Conservation (phyloP, 331 rosid genomes). For the Rhamnella rubrinervis region DNA sequence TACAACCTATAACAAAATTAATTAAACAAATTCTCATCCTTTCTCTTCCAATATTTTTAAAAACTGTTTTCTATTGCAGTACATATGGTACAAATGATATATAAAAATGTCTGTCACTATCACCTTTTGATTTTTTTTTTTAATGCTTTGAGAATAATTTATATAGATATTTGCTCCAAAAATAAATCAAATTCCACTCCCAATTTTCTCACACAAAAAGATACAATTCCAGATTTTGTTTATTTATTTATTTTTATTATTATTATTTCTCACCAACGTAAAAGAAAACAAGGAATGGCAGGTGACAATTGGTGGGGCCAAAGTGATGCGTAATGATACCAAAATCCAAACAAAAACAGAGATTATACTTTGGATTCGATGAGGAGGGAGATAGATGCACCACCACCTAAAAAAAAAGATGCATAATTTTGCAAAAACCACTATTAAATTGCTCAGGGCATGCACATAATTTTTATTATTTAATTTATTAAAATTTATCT, state of each 20-base stretch:
- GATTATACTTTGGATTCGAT: slow-evolving; percentile 7
- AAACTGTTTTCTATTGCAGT: too few relatives aligned
- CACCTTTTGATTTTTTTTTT: too few relatives aligned
- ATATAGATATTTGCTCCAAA: too few relatives aligned
- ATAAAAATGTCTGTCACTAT: too few relatives aligned
- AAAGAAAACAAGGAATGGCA: slow-evolving; percentile 4
- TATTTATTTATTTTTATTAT: not conserved
- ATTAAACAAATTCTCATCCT: too few relatives aligned
- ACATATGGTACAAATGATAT: too few relatives aligned
- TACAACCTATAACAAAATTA: too few relatives aligned
- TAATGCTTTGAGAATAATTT: too few relatives aligned
- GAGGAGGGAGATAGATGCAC: not conserved
- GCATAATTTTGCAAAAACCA: not conserved
- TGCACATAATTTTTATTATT: not conserved
- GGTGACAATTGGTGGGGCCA: slow-evolving; percentile 12
- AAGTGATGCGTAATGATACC: not conserved
- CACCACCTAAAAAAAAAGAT: not conserved
- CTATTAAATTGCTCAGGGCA: slow-evolving; percentile 12
- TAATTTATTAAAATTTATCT: not conserved
- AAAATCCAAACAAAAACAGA: not conserved
- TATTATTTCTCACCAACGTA: too few relatives aligned
- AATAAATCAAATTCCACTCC: not conserved
- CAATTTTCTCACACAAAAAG: slow-evolving; percentile 10
- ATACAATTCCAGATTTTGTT: not conserved
- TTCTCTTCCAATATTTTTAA: too few relatives aligned